These are phyloP conservation scores for Blastocystis sp. DNA, from an alignment of 352 stramenopile species.

Conservation along the genomic window DNA sequence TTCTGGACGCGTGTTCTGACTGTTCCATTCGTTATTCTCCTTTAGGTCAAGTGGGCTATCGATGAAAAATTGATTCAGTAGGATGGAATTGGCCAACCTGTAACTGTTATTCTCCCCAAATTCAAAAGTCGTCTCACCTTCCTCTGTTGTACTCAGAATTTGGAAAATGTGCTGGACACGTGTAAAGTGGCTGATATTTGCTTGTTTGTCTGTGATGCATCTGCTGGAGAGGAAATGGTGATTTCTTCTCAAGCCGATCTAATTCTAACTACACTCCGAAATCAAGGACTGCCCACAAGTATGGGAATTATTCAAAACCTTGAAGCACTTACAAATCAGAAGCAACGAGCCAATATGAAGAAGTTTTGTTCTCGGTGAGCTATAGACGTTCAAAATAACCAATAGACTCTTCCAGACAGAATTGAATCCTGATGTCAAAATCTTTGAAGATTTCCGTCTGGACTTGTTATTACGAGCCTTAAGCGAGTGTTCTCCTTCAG, in stretches of 20 bases:
- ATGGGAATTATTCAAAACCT: conserved; percentile 76
- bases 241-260: conserved; percentile 75
- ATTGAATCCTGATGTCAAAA: conserved; percentile 75
- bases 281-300: conserved; percentile 79
- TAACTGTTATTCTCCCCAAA: conserved; percentile 47
- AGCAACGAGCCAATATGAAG: conserved; percentile 36
- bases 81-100: conserved; percentile 66
- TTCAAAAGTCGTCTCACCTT: conserved; percentile 68
- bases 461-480: conserved; percentile 73
- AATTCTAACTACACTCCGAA: conserved; percentile 82
- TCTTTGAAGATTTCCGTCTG: conserved; percentile 73
- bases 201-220: conserved; percentile 74
- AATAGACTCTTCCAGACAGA: conserved; percentile 76
- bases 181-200: conserved; percentile 74
- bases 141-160: conserved; percentile 44
- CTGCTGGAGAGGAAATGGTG: conserved; percentile 74
- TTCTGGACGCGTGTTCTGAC: conserved; percentile 30
- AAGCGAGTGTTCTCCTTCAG: conserved; percentile 73
- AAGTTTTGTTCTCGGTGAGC: conserved; percentile 64
- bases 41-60: conserved; percentile 64
- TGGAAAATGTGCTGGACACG: conserved; percentile 74
- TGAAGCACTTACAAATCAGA: conserved; percentile 65
- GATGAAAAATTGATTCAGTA: conserved; percentile 68
- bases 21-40: conserved; percentile 39
- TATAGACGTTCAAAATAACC: background rate